Evolutionary conservation across 1,284 basidiomycete species (phyloP).

Genomic region (Neotropicomus parvogracilis): DNA sequence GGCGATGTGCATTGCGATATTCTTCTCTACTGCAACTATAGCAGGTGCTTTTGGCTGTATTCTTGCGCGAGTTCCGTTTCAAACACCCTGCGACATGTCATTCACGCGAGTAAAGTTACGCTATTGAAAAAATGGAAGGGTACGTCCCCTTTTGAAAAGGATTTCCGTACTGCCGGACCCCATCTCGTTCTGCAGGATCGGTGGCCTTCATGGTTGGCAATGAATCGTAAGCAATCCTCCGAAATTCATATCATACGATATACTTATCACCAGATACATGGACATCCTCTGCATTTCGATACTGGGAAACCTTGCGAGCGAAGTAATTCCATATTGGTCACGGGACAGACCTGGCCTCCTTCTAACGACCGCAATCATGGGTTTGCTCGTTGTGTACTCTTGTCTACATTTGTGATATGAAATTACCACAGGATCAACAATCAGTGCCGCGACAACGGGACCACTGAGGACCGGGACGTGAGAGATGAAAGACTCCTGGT

Average conservation of each 20-base stretch:
- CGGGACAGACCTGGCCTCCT: slow-evolving; percentile 41
- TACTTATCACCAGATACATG: no score
- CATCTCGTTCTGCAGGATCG: slow-evolving; percentile 28
- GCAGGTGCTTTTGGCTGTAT: slow-evolving; percentile 47
- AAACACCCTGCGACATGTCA: background rate
- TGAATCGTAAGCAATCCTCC: slow-evolving; percentile 45
- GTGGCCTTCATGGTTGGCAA: slow-evolving; percentile 40
- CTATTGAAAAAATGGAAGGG: slow-evolving; percentile 38
- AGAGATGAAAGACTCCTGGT: slow-evolving; percentile 46
- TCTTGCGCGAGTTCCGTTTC: slow-evolving; percentile 27
- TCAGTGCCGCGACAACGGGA: background rate
- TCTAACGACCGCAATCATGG: background rate
- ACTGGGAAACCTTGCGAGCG: slow-evolving; percentile 51
- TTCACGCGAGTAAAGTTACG: slow-evolving; percentile 22
- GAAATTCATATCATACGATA: background rate
- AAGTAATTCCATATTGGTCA: slow-evolving; percentile 46
- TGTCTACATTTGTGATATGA: slow-evolving; percentile 36
- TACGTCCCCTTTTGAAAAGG: slow-evolving; percentile 18
- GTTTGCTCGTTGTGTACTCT: slow-evolving; percentile 13
- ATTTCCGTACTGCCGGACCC: background rate
- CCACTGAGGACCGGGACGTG: slow-evolving; percentile 29
- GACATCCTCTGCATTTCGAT: no score
- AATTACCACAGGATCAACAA: slow-evolving; percentile 34
- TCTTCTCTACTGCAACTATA: slow-evolving; percentile 56
- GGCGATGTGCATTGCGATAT: slow-evolving; percentile 51